Conservation (phyloP, 83 land plant species). For the Diphasiastrum complanatum region DNA sequence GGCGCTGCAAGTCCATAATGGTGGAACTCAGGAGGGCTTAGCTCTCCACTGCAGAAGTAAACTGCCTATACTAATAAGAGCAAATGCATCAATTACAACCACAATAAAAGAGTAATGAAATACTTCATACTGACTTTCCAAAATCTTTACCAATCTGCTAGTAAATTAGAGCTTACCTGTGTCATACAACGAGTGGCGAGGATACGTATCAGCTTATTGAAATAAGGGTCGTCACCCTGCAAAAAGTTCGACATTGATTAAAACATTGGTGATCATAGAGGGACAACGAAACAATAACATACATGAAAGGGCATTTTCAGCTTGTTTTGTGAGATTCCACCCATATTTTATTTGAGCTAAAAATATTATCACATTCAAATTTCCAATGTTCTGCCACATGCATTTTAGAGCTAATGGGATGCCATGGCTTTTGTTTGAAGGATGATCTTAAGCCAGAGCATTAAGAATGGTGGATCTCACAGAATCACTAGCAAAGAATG, state of each 20-base stretch:
- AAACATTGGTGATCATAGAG: neutral
- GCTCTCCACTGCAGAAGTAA: conserved; percentile 96
- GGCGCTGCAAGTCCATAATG: conserved; percentile 97
- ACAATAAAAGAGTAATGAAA: neutral
- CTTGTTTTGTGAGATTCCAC: neutral
- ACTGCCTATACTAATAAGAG: conserved; percentile 57
- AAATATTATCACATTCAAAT: too few species aligned
- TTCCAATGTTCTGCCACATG: too few species aligned
- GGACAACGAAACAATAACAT: neutral
- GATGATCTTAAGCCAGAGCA: too few species aligned
- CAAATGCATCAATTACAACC: neutral
- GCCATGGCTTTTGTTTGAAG: too few species aligned
- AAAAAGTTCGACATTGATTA: neutral
- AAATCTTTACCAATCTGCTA: neutral
- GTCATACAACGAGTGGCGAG: conserved; percentile 98
- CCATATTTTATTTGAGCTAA: too few species aligned
- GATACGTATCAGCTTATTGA: conserved; percentile 88
- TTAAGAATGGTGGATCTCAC: too few species aligned
- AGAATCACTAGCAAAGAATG: too few species aligned
- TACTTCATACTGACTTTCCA: neutral
- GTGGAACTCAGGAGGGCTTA: conserved; percentile 68
- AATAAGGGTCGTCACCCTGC: conserved; percentile 95
- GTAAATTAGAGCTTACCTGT: conserved; percentile 47
- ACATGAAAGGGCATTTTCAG: neutral
- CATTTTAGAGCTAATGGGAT: too few species aligned